Conservation (phyloP, 768 basidiomycete genomes). For the Amanita polypyramis region DNA sequence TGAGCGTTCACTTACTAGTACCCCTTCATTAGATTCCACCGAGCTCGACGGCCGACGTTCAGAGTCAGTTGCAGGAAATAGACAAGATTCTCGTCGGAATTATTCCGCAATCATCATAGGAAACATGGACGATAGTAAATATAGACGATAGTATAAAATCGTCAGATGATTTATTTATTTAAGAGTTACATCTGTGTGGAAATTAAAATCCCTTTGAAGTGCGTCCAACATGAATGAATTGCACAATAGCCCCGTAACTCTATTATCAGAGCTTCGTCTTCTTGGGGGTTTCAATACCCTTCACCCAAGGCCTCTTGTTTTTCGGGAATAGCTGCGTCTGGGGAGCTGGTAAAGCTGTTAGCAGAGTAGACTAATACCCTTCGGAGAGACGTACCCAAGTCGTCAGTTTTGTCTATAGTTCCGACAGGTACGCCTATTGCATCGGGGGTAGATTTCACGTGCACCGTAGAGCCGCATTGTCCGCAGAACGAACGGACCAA, state of each 20-base stretch:
- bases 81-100: neutral
- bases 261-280: conserved; percentile 3
- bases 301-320: conserved; percentile 14
- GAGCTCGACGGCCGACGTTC: neutral
- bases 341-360: conserved; percentile 10
- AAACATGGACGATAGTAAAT: no score
- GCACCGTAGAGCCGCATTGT: conserved; percentile 19
- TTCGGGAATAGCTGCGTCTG: conserved; percentile 12
- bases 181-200: no score
- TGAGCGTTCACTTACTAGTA: neutral
- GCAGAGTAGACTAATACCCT: neutral
- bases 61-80: neutral
- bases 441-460: conserved; percentile 14
- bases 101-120: no score
- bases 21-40: neutral
- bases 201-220: no score
- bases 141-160: no score
- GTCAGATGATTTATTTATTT: no score
- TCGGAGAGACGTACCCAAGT: conserved; percentile 14
- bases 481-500: conserved; percentile 21
- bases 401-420: conserved; percentile 14
- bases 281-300: conserved; percentile 13
- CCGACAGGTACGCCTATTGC: conserved; percentile 16
- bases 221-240: no score
- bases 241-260: no score